Percentiles rank a stretch among this genome's conserved stretches.
Evolutionary conservation across 371 early-diverging fungal species (phyloP).

Genomic region (Actinomortierella wolfii): DNA sequence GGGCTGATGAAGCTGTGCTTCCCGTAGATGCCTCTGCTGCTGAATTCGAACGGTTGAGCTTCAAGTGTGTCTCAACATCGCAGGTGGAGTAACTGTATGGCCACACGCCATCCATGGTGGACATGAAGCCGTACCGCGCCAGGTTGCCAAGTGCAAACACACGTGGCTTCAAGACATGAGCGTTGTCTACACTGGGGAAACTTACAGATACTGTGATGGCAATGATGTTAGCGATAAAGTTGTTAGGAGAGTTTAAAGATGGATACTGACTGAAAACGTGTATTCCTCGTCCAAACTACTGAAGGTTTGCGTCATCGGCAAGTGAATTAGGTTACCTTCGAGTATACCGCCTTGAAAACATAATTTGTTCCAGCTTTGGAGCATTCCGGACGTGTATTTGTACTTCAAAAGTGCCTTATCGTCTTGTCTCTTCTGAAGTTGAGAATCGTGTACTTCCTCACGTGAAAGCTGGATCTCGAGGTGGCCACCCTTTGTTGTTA

Average conservation of each 20-base stretch:
- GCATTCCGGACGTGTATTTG: conserved; percentile 58
- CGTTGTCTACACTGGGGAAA: conserved; percentile 51
- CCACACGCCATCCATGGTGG: conserved; percentile 63
- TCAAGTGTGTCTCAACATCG: conserved; percentile 22
- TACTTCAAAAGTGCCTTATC: conserved; percentile 47
- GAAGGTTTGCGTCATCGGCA: no score
- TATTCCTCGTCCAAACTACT: no score
- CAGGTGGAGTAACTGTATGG: conserved; percentile 59
- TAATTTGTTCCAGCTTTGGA: conserved; percentile 66
- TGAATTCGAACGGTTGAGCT: neutral
- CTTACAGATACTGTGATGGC: conserved; percentile 49
- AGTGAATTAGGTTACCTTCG: conserved; percentile 48
- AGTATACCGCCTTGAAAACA: conserved; percentile 65
- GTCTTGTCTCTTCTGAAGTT: conserved; percentile 8
- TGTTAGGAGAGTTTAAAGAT: no score
- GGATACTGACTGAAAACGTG: no score
- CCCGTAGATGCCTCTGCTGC: conserved; percentile 14
- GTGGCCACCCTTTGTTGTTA: conserved; percentile 51
- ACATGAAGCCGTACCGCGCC: conserved; percentile 52
- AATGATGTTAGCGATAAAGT: no score
- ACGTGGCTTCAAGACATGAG: conserved; percentile 61
- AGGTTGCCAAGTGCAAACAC: conserved; percentile 65
- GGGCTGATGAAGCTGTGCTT: conserved; percentile 51
- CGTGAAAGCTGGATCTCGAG: conserved; percentile 47
- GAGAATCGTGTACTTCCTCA: neutral